phyloP scores from a whole-genome alignment of 169 alveolate genomes.

The Plasmodium inui region DNA sequence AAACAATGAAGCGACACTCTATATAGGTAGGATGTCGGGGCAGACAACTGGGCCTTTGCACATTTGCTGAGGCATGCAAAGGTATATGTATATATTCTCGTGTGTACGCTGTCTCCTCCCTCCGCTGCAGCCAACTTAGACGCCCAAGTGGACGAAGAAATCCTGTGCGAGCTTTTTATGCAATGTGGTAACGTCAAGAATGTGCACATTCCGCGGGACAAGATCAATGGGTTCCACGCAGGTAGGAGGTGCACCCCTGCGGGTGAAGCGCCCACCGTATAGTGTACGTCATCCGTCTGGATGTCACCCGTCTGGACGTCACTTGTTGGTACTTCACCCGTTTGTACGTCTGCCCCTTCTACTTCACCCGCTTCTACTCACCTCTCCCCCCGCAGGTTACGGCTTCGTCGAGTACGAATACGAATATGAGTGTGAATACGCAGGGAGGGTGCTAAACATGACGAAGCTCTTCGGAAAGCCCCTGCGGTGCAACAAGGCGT shows the following conservation, averaged over 20 bases:
- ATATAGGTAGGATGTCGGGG: conserved; percentile 80
- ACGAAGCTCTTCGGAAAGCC: conserved; percentile 97
- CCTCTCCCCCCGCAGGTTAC: conserved; percentile 86
- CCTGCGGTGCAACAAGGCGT: conserved; percentile 96
- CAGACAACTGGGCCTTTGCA: background rate
- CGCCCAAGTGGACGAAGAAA: conserved; percentile 96
- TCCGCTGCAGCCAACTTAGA: conserved; percentile 93
- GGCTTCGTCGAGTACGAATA: conserved; percentile 98
- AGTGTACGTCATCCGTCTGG: background rate
- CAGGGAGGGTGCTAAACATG: conserved; percentile 97
- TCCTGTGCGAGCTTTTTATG: conserved; percentile 97
- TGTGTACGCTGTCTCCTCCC: background rate
- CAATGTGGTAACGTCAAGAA: conserved; percentile 97
- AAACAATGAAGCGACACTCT: conserved; percentile 93
- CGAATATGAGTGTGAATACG: conserved; percentile 98
- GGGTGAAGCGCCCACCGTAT: background rate
- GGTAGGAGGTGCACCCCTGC: conserved; percentile 49
- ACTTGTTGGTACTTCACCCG: background rate
- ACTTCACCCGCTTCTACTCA: background rate
- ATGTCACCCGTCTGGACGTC: background rate
- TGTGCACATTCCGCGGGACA: conserved; percentile 98
- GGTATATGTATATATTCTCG: background rate
- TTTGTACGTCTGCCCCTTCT: background rate
- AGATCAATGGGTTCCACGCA: conserved; percentile 85
- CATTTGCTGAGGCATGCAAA: background rate